Evolutionary conservation across 192 early-diverging fungal species (phyloP).

Genomic region (Backusella mclennaniae): DNA sequence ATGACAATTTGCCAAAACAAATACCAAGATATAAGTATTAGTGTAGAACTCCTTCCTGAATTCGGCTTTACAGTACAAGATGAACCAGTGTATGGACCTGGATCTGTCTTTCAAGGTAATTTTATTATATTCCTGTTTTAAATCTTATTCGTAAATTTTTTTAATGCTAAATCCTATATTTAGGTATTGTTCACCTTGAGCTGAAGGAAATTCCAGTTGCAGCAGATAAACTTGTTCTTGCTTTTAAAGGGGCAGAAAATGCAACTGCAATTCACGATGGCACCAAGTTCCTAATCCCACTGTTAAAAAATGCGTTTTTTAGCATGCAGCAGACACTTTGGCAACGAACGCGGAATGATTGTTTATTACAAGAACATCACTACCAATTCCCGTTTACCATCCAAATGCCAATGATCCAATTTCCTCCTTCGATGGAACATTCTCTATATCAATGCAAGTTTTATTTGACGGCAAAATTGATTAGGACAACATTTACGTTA

Average conservation of each 20-base stretch:
- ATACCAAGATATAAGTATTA: not conserved
- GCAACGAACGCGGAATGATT: not conserved
- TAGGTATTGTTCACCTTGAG: slow-evolving; percentile 15
- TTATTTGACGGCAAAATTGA: slow-evolving; percentile 11
- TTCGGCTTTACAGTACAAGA: slow-evolving; percentile 21
- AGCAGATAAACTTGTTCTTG: slow-evolving; percentile 12
- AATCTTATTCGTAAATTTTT: not conserved
- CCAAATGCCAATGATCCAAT: slow-evolving; percentile 29
- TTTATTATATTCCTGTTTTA: not conserved
- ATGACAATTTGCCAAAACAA: slow-evolving; percentile 13
- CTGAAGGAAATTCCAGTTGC: slow-evolving; percentile 7
- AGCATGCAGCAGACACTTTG: slow-evolving; percentile 18
- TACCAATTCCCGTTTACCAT: slow-evolving; percentile 29
- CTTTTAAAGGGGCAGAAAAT: slow-evolving; percentile 4
- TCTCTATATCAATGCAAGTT: slow-evolving; percentile 14
- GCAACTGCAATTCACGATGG: not conserved
- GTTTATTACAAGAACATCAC: not conserved
- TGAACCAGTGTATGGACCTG: slow-evolving; percentile 27
- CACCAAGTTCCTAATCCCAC: not conserved
- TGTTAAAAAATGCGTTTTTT: slow-evolving; percentile 16
- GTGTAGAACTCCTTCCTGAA: slow-evolving; percentile 18
- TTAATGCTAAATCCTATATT: not conserved
- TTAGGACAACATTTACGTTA: slow-evolving; percentile 8
- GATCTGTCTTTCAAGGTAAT: slow-evolving; percentile 32
- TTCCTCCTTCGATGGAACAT: slow-evolving; percentile 23